Percentiles rank a stretch among this genome's conserved stretches.
These are phyloP conservation scores for Erodium maritimum DNA, from an alignment of 345 rosid genomes.

Conservation along the genomic window DNA sequence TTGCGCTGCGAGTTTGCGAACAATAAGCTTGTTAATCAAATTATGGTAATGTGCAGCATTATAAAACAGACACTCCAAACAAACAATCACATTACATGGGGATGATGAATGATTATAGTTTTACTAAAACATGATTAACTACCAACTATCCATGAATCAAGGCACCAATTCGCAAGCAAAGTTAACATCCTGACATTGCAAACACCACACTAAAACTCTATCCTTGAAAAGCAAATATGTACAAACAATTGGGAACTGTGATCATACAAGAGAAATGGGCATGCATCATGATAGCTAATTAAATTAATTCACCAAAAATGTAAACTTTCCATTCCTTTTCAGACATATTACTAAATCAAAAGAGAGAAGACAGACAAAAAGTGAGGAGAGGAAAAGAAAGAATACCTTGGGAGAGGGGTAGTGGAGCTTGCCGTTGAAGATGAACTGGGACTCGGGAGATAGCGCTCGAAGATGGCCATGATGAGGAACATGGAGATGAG, in stretches of 20 bases:
- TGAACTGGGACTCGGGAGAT: constrained; percentile 36
- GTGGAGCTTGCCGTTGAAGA: constrained; percentile 27
- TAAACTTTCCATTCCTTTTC: background rate
- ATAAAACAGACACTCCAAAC: constrained; percentile 6
- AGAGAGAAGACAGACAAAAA: background rate
- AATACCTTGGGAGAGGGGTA: constrained; percentile 51
- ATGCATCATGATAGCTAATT: background rate
- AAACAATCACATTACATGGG: constrained; percentile 5
- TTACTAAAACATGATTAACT: no score
- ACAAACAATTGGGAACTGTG: no score
- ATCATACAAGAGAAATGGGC: no score
- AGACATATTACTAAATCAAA: constrained; percentile 1
- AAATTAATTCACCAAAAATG: no score
- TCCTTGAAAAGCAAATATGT: background rate
- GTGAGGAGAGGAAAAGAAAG: background rate
- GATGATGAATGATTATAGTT: background rate
- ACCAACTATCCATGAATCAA: constrained; percentile 1
- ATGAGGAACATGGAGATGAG: constrained; percentile 74
- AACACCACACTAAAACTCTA: background rate
- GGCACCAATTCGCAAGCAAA: background rate
- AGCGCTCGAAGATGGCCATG: constrained; percentile 77
- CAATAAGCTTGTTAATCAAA: no score
- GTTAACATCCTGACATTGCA: background rate
- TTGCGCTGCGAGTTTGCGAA: no score
- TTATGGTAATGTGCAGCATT: no score